phyloP scores from a whole-genome alignment of 768 basidiomycete genomes.

The Lactarius psammicola region DNA sequence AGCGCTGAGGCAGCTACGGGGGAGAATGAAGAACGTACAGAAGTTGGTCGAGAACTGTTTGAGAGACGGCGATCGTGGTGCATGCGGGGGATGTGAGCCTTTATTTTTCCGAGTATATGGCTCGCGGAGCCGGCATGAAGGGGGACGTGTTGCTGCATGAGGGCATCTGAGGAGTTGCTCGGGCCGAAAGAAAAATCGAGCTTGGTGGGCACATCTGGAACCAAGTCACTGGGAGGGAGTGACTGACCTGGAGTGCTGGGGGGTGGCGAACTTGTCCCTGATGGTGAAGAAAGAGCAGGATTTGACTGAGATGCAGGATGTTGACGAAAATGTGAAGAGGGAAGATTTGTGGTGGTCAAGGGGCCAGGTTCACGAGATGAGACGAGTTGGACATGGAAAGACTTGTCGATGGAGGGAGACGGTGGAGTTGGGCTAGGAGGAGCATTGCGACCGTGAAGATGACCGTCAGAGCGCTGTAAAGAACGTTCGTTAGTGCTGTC shows the following conservation, averaged over 20 bases:
- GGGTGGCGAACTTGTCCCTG: conserved; percentile 67
- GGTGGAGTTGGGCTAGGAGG: conserved; percentile 35
- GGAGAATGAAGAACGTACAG: conserved; percentile 30
- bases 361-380: conserved; percentile 35
- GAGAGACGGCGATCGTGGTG: conserved; percentile 32
- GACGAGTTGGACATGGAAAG: conserved; percentile 28
- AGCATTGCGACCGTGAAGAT: conserved; percentile 31
- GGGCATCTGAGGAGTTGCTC: conserved; percentile 37
- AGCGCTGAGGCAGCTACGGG: conserved; percentile 6
- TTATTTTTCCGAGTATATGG: conserved; percentile 29
- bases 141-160: conserved; percentile 37
- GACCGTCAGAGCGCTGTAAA: conserved; percentile 15
- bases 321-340: conserved; percentile 29
- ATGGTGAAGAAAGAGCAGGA: conserved; percentile 67
- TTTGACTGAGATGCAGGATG: conserved; percentile 43
- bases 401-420: conserved; percentile 33
- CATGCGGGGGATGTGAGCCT: conserved; percentile 30
- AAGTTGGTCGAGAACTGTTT: conserved; percentile 36
- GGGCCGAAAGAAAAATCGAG: conserved; percentile 31
- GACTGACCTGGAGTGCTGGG: conserved; percentile 61
- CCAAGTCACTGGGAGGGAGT: conserved; percentile 43
- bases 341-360: conserved; percentile 41
- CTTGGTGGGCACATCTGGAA: conserved; percentile 41
- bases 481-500: conserved; percentile 39
- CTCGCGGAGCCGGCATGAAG: conserved; percentile 22